phyloP scores from a whole-genome alignment of 306 rosid genomes.

The Cucumis hystrix region DNA sequence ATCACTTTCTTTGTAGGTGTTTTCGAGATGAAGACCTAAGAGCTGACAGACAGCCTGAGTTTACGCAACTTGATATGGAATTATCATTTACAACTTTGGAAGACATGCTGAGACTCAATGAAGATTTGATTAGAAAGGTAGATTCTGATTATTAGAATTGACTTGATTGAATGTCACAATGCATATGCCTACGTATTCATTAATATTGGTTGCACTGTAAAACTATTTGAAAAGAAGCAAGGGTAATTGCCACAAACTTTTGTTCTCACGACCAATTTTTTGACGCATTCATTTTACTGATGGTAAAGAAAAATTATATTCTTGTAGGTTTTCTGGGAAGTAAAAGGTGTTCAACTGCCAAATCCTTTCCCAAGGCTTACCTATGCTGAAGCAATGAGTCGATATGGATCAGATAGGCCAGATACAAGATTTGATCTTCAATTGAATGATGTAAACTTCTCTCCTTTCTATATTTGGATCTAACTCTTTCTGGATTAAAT shows the following conservation, averaged over 20 bases:
- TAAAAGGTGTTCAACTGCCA: constrained; percentile 68
- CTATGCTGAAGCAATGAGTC: constrained; percentile 86
- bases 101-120: constrained; percentile 79
- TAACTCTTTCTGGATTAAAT: neutral
- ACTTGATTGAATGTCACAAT: neutral
- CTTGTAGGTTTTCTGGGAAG: constrained; percentile 78
- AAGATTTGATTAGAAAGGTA: constrained; percentile 90
- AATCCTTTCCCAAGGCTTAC: constrained; percentile 94
- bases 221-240: neutral
- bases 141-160: constrained; percentile 3
- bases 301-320: constrained; percentile 5
- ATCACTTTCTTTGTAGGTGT: constrained; percentile 39
- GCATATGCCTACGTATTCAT: neutral
- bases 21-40: constrained; percentile 96
- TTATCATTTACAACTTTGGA: constrained; percentile 86
- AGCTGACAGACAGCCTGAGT: constrained; percentile 96
- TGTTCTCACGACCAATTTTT: neutral
- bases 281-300: neutral
- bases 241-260: neutral
- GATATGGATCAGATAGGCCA: constrained; percentile 87
- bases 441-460: constrained; percentile 63
- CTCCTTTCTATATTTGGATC: constrained; percentile 7
- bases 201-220: neutral
- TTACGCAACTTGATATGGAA: constrained; percentile 97
- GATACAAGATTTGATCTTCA: constrained; percentile 86